Conservation (phyloP, 345 rosid genomes). For the Populus simonii region DNA sequence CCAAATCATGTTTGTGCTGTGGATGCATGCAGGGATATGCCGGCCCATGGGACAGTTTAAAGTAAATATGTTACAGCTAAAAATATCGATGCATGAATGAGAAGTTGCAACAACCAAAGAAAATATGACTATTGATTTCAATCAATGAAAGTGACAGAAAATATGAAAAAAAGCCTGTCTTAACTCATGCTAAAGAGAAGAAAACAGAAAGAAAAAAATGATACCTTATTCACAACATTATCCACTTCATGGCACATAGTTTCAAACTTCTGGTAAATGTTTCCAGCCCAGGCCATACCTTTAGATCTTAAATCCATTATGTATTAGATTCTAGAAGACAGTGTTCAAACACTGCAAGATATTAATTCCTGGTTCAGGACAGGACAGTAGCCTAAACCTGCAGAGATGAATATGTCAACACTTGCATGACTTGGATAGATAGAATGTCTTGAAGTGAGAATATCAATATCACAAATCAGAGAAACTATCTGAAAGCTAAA, state of each 20-base stretch:
- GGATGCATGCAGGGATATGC: background rate
- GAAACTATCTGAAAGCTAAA: no score
- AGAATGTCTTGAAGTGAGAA: background rate
- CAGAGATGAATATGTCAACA: background rate
- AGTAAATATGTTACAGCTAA: background rate
- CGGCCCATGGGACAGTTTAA: background rate
- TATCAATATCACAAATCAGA: no score
- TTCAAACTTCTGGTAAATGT: conserved; percentile 67
- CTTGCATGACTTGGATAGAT: background rate
- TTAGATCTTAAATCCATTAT: conserved; percentile 51
- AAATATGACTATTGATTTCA: background rate
- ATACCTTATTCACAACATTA: conserved; percentile 53
- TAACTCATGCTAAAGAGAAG: no score
- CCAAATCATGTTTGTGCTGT: background rate
- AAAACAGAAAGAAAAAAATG: background rate
- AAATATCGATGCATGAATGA: background rate
- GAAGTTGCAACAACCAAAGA: background rate
- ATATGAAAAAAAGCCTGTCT: background rate
- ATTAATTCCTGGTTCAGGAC: background rate
- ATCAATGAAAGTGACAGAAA: background rate
- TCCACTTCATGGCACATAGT: conserved; percentile 61
- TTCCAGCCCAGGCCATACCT: conserved; percentile 60
- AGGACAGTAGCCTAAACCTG: background rate
- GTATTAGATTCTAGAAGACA: background rate
- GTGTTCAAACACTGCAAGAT: background rate